Evolutionary conservation across 495 filamentous ascomycete species (phyloP).

Genomic region (Neurospora sp.): DNA sequence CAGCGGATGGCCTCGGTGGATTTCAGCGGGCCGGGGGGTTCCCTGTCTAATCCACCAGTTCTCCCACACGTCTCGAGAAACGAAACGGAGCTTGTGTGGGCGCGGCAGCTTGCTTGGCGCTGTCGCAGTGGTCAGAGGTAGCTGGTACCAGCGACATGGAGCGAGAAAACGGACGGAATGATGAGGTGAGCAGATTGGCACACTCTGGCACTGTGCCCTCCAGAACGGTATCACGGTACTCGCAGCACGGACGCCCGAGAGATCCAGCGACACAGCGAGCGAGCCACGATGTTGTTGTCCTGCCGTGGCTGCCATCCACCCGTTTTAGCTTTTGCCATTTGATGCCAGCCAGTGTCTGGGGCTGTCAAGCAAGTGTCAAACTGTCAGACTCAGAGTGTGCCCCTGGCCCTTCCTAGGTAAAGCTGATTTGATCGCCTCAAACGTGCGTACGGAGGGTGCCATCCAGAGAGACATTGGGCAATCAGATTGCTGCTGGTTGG

Average conservation of each 20-base stretch:
- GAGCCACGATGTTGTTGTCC: not conserved
- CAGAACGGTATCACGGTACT: not conserved
- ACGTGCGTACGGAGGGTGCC: not conserved
- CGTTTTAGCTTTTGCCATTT: not conserved
- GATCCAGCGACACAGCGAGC: not conserved
- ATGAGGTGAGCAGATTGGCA: slow-evolving; percentile 7
- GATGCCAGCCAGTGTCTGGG: not conserved
- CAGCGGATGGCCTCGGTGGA: slow-evolving; percentile 18
- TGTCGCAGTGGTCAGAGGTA: not conserved
- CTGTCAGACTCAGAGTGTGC: not conserved
- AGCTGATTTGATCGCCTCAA: not conserved
- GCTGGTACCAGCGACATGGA: not conserved
- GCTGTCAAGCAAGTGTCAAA: not conserved
- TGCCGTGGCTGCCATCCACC: not conserved
- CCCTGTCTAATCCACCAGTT: slow-evolving; percentile 1
- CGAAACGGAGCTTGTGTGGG: slow-evolving; percentile 3
- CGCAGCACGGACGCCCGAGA: not conserved
- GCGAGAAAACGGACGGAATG: slow-evolving; percentile 3
- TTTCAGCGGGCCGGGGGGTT: slow-evolving; percentile 11
- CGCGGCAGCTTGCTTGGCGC: not conserved
- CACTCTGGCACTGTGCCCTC: not conserved
- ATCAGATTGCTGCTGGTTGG: not conserved
- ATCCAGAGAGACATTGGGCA: not conserved
- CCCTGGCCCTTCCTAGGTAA: not conserved
- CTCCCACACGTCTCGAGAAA: slow-evolving; percentile 3